phyloP scores from a whole-genome alignment of 352 stramenopile genomes.

The Pythium coloratum region DNA sequence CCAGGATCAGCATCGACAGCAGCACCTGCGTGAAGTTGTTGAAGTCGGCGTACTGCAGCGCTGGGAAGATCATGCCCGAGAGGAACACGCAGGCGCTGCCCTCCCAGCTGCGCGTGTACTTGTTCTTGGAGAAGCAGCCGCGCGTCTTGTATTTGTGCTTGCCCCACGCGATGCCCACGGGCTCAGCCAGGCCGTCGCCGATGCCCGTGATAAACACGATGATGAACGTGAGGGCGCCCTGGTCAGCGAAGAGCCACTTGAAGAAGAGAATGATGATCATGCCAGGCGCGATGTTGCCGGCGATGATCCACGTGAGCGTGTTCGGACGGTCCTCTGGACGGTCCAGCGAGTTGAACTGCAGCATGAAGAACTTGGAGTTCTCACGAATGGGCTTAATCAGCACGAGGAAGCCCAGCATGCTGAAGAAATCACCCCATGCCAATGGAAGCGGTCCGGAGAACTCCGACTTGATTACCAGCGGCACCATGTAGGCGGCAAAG shows the following conservation, averaged over 20 bases:
- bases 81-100: conserved; percentile 77
- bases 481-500: conserved; percentile 78
- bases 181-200: conserved; percentile 75
- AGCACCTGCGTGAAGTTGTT: conserved; percentile 77
- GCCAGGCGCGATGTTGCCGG: conserved; percentile 51
- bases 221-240: conserved; percentile 38
- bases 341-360: conserved; percentile 88
- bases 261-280: conserved; percentile 85
- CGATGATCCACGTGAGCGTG: conserved; percentile 40
- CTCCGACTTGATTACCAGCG: conserved; percentile 70
- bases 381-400: conserved; percentile 85
- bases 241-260: conserved; percentile 73
- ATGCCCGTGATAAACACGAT: conserved; percentile 75
- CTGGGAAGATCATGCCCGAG: conserved; percentile 74
- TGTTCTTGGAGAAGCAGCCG: conserved; percentile 75
- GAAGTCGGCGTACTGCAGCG: conserved; percentile 76
- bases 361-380: conserved; percentile 81
- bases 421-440: conserved; percentile 84
- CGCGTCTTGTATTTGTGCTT: conserved; percentile 86
- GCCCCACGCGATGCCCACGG: conserved; percentile 74
- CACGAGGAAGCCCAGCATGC: conserved; percentile 76
- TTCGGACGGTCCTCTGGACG: conserved; percentile 72
- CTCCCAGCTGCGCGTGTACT: conserved; percentile 81
- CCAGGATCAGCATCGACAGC: conserved; percentile 74
- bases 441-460: conserved; percentile 55